These are phyloP conservation scores for Citrullus mucosospermus DNA, from an alignment of 306 rosid genomes.

Conservation along the genomic window DNA sequence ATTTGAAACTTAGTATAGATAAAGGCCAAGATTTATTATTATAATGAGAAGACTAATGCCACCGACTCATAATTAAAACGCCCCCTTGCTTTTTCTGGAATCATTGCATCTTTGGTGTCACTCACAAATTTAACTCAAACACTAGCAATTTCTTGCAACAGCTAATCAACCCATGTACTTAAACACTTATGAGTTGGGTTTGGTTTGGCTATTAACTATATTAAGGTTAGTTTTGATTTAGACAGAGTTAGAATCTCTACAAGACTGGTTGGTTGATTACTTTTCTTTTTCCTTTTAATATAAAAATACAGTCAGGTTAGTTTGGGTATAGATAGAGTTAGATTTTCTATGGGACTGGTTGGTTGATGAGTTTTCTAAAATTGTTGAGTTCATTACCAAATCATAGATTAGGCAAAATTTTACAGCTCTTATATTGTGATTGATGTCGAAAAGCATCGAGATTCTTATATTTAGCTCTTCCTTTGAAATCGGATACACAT, in stretches of 20 bases:
- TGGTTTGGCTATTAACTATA: background rate
- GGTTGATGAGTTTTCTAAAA: background rate
- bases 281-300: too few relatives aligned
- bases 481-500: too few relatives aligned
- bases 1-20: background rate
- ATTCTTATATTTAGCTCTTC: too few relatives aligned
- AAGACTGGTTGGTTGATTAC: background rate
- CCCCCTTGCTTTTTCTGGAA: background rate
- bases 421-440: too few relatives aligned
- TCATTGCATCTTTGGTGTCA: background rate
- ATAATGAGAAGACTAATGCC: slow-evolving; percentile 5
- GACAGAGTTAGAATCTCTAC: background rate
- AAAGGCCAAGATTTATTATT: background rate
- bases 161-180: background rate
- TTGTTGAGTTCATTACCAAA: background rate
- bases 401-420: background rate
- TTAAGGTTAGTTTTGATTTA: background rate
- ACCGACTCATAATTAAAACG: slow-evolving; percentile 3
- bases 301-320: background rate
- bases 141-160: background rate
- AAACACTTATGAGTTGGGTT: background rate
- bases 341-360: background rate
- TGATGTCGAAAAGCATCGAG: background rate
- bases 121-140: background rate
- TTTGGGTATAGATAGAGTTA: too few relatives aligned